A percentile compares a stretch with the other conserved stretches of the same genome.
These are phyloP conservation scores for Acarospora socialis DNA, from an alignment of 2,329 filamentous ascomycete species.

Conservation along the genomic window DNA sequence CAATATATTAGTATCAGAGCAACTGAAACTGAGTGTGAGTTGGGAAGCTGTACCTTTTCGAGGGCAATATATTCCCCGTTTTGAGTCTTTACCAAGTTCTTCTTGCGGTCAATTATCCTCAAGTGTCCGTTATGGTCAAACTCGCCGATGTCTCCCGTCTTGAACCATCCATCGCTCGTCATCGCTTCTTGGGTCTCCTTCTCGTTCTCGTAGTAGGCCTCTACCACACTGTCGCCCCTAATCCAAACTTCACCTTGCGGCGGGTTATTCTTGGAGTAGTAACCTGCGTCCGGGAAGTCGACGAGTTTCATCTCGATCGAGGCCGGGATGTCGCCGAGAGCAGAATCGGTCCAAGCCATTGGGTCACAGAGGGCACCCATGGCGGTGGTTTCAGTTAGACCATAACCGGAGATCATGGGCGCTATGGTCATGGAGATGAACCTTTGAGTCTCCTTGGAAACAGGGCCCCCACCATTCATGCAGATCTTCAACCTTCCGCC, in stretches of 20 bases:
- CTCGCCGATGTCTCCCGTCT: slow-evolving; percentile 89
- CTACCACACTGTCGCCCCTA: slow-evolving; percentile 59
- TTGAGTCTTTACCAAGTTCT: slow-evolving; percentile 93
- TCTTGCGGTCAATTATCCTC: slow-evolving; percentile 85
- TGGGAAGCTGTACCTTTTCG: slow-evolving; percentile 45
- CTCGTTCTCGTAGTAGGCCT: slow-evolving; percentile 70
- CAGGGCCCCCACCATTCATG: slow-evolving; percentile 86
- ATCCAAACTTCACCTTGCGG: slow-evolving; percentile 91
- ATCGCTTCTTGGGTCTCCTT: slow-evolving; percentile 69
- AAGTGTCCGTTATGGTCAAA: slow-evolving; percentile 69
- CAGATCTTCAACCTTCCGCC: slow-evolving; percentile 78
- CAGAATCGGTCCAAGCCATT: slow-evolving; percentile 62
- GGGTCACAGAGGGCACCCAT: slow-evolving; percentile 49
- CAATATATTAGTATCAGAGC: slow-evolving; percentile 3
- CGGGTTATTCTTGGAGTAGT: slow-evolving; percentile 56
- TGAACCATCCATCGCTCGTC: slow-evolving; percentile 86
- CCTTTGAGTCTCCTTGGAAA: slow-evolving; percentile 72
- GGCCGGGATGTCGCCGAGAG: slow-evolving; percentile 65
- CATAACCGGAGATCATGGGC: slow-evolving; percentile 90
- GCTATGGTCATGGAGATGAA: slow-evolving; percentile 88
- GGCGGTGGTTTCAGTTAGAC: slow-evolving; percentile 81
- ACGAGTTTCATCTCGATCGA: slow-evolving; percentile 83
- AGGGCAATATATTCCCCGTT: slow-evolving; percentile 95
- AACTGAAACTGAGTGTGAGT: neutral
- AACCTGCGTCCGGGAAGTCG: slow-evolving; percentile 77